Conservation (phyloP, 306 rosid genomes). For the Delonix regia region DNA sequence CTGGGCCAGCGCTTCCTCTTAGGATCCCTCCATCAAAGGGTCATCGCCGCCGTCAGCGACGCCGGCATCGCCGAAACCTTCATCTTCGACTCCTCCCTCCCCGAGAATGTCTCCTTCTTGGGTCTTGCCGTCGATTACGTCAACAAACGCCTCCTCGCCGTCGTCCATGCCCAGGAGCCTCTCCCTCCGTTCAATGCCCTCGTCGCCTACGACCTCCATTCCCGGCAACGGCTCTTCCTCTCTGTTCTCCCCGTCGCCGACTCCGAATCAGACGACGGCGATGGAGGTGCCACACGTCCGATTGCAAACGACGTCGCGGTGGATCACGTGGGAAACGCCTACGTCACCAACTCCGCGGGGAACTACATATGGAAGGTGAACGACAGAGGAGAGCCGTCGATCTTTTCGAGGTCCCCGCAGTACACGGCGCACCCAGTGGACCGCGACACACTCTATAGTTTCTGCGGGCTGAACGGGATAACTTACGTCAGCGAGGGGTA, state of each 20-base stretch:
- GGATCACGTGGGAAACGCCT: constrained; percentile 77
- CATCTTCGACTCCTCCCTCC: constrained; percentile 65
- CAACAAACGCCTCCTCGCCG: constrained; percentile 73
- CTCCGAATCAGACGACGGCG: neutral
- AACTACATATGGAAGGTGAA: constrained; percentile 86
- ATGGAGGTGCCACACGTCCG: constrained; percentile 2
- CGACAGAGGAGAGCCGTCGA: constrained; percentile 53
- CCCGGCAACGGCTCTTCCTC: constrained; percentile 64
- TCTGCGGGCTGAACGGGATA: constrained; percentile 73
- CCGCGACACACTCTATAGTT: constrained; percentile 32
- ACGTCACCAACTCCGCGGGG: constrained; percentile 67
- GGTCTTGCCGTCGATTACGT: constrained; percentile 71
- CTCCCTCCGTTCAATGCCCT: constrained; percentile 75
- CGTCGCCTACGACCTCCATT: constrained; percentile 74
- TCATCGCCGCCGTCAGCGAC: constrained; percentile 63
- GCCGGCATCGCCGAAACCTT: constrained; percentile 71
- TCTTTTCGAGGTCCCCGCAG: constrained; percentile 59
- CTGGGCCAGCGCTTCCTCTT: constrained; percentile 64
- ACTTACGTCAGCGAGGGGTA: constrained; percentile 77
- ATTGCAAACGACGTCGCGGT: constrained; percentile 74
- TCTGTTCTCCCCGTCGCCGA: constrained; percentile 46
- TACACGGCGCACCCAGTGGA: constrained; percentile 55
- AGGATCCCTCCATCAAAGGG: constrained; percentile 64
- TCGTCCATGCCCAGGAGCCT: constrained; percentile 46
- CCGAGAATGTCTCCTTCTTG: constrained; percentile 61